phyloP scores from a whole-genome alignment of 257 asterid species.

The Solanum verrucosum region DNA sequence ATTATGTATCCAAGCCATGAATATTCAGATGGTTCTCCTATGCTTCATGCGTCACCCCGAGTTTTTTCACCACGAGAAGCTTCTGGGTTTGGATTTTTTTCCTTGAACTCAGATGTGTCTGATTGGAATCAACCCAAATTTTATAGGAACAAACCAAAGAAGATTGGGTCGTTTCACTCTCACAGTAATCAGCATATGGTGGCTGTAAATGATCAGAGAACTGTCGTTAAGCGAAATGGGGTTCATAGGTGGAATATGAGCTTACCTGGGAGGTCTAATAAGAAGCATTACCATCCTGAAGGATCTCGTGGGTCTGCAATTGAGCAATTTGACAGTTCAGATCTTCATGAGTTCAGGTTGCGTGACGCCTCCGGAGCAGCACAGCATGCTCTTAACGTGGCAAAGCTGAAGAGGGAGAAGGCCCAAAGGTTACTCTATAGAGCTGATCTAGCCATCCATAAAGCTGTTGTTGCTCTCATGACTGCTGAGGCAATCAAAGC shows the following conservation, averaged over 20 bases:
- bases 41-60: conserved; percentile 45
- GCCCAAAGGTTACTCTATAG: conserved; percentile 56
- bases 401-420: conserved; percentile 73
- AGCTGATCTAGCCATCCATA: conserved; percentile 81
- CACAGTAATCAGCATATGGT: conserved; percentile 21
- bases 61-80: conserved; percentile 50
- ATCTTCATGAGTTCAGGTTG: conserved; percentile 53
- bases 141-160: conserved; percentile 47
- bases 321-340: conserved; percentile 32
- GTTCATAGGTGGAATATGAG: conserved; percentile 46
- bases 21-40: conserved; percentile 59
- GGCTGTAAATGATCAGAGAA: conserved; percentile 32
- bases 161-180: conserved; percentile 37
- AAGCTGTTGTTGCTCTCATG: conserved; percentile 69
- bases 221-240: conserved; percentile 39
- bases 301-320: conserved; percentile 26
- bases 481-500: conserved; percentile 73
- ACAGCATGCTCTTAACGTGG: conserved; percentile 45
- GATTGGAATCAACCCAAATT: conserved; percentile 54
- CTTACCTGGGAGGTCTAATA: conserved; percentile 41
- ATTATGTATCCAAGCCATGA: conserved; percentile 31
- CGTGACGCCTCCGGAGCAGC: conserved; percentile 70
- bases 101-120: conserved; percentile 34
- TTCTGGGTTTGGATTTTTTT: conserved; percentile 26
- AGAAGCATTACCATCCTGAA: conserved; percentile 25